Evolutionary conservation across 1,139 yeast genomes (phyloP).

Genomic region (Debaryomycetaceae sp.): DNA sequence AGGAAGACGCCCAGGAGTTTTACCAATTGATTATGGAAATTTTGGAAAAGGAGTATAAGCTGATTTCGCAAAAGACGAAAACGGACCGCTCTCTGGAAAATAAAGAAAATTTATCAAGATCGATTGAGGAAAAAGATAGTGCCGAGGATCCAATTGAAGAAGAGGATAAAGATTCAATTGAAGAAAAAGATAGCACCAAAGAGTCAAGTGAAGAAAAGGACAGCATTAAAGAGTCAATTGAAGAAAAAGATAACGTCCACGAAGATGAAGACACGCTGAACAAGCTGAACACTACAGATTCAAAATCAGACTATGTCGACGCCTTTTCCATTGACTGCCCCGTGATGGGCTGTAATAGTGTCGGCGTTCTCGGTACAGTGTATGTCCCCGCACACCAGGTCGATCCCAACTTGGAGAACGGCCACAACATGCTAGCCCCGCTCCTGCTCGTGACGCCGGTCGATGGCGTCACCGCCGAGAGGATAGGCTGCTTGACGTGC

Average conservation of each 20-base stretch:
- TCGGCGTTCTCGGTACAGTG: slow-evolving; percentile 51
- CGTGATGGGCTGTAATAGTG: slow-evolving; percentile 36
- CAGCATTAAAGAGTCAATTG: slow-evolving; percentile 4
- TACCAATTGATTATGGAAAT: slow-evolving; percentile 70
- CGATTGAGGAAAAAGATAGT: slow-evolving; percentile 2
- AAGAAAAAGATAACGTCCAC: slow-evolving; percentile 2
- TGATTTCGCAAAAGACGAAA: neutral
- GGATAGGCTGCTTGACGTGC: slow-evolving; percentile 81
- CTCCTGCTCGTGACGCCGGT: slow-evolving; percentile 70
- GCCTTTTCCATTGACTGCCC: slow-evolving; percentile 11
- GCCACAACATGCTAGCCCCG: slow-evolving; percentile 34
- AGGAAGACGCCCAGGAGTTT: slow-evolving; percentile 92
- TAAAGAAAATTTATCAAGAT: slow-evolving; percentile 2
- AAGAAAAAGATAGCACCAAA: neutral
- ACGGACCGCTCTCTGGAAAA: slow-evolving; percentile 3
- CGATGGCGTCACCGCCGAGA: slow-evolving; percentile 76
- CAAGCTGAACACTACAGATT: slow-evolving; percentile 5
- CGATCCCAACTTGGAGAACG: slow-evolving; percentile 47
- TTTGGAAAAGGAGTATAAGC: slow-evolving; percentile 53
- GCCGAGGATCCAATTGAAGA: slow-evolving; percentile 2
- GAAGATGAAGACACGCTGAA: slow-evolving; percentile 4
- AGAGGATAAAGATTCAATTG: too few relatives aligned
- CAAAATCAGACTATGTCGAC: slow-evolving; percentile 12
- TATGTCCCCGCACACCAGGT: slow-evolving; percentile 64
- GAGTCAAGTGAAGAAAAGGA: too few relatives aligned